Percentiles rank a stretch among this genome's conserved stretches.
Conservation (phyloP, 129 eudicot species). For the Pulicaria dysenterica region DNA sequence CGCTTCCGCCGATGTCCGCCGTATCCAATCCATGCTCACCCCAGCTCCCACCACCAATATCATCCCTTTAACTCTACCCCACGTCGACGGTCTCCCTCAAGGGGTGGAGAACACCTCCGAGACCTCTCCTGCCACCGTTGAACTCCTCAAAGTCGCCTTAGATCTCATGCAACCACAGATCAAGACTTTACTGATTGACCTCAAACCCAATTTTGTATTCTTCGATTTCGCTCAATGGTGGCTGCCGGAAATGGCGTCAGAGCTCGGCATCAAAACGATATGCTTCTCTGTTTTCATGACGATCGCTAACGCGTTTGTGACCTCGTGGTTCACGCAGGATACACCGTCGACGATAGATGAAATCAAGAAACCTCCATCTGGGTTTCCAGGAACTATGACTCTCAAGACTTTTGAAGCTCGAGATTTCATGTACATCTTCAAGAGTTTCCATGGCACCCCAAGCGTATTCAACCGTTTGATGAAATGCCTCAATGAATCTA, state of each 20-base stretch:
- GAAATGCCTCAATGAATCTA: constrained; percentile 29
- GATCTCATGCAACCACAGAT: constrained; percentile 59
- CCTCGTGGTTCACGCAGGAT: constrained; percentile 7
- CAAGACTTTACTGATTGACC: constrained; percentile 35
- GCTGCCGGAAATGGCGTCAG: constrained; percentile 42
- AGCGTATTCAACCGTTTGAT: constrained; percentile 31
- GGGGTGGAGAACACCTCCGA: constrained; percentile 53
- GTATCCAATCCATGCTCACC: constrained; percentile 43
- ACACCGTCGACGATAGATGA: constrained; percentile 36
- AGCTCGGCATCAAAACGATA: constrained; percentile 42
- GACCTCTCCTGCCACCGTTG: constrained; percentile 28
- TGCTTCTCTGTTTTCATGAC: constrained; percentile 44
- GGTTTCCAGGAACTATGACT: constrained; percentile 36
- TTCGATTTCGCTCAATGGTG: constrained; percentile 68
- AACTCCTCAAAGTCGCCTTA: constrained; percentile 57
- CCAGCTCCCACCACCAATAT: constrained; percentile 27
- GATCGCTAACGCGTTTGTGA: constrained; percentile 28
- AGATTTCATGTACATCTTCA: constrained; percentile 43
- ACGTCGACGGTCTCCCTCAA: constrained; percentile 49
- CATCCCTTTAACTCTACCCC: constrained; percentile 51
- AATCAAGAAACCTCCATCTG: constrained; percentile 39
- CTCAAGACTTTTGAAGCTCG: constrained; percentile 42
- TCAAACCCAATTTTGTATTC: constrained; percentile 48
- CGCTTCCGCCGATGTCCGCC: constrained; percentile 39
- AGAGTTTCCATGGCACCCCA: constrained; percentile 44